Conservation (phyloP, 345 rosid genomes). For the Sisymbrium altissimum region DNA sequence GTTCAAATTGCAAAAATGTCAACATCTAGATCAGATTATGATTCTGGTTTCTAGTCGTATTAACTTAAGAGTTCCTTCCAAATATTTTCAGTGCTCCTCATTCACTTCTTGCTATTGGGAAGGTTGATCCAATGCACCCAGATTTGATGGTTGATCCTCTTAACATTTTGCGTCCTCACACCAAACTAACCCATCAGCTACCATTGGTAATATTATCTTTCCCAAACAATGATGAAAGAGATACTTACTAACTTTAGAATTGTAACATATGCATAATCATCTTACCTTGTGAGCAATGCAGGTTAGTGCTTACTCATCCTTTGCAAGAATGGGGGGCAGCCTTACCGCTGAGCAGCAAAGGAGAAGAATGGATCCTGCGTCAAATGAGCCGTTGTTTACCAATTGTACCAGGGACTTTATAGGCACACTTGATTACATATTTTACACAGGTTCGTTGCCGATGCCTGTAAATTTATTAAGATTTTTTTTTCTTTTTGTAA, state of each 20-base stretch:
- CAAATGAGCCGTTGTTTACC: slow-evolving; percentile 94
- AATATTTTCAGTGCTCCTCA: slow-evolving; percentile 77
- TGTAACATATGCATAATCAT: not conserved
- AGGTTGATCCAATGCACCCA: slow-evolving; percentile 77
- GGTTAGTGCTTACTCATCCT: slow-evolving; percentile 98
- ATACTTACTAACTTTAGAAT: not conserved
- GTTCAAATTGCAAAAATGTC: slow-evolving; percentile 9
- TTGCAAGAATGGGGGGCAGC: slow-evolving; percentile 67
- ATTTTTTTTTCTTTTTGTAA: not conserved
- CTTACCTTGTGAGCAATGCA: slow-evolving; percentile 34
- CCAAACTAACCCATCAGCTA: slow-evolving; percentile 86
- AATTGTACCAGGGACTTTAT: slow-evolving; percentile 93
- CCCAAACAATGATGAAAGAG: not conserved
- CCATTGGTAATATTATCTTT: slow-evolving; percentile 61
- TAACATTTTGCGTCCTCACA: slow-evolving; percentile 74
- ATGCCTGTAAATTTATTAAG: not conserved
- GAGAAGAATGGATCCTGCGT: slow-evolving; percentile 77
- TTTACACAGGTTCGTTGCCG: slow-evolving; percentile 69
- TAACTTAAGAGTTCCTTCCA: slow-evolving; percentile 20
- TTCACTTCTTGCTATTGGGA: slow-evolving; percentile 94
- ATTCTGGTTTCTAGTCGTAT: not conserved
- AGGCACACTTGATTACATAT: slow-evolving; percentile 92
- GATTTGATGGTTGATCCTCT: slow-evolving; percentile 85
- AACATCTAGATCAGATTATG: not conserved
- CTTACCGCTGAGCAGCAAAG: slow-evolving; percentile 66